Conservation (phyloP, 176 grass and related monocot species). For the Rhynchospora breviuscula region DNA sequence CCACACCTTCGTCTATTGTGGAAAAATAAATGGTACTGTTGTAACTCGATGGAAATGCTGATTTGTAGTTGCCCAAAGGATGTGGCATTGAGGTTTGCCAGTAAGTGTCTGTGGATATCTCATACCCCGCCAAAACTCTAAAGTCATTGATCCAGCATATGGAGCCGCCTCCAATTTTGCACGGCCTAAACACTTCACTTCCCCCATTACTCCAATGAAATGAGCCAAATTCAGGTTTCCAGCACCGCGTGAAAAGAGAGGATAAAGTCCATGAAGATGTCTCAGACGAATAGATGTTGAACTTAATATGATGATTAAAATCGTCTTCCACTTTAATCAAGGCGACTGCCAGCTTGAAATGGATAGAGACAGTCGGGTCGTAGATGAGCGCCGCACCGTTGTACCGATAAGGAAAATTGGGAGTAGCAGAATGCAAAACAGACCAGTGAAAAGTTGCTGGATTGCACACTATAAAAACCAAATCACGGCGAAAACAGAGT, state of each 20-base stretch:
- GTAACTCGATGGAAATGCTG: background rate
- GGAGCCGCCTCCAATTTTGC: background rate
- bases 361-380: background rate
- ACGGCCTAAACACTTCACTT: background rate
- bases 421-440: background rate
- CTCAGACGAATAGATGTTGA: background rate
- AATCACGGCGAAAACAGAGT: background rate
- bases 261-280: background rate
- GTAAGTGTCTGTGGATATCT: background rate
- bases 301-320: background rate
- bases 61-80: too few species aligned
- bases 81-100: background rate
- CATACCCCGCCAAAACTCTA: background rate
- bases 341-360: background rate
- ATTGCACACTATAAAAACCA: background rate
- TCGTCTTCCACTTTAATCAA: background rate
- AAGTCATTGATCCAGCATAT: background rate
- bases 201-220: background rate
- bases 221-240: background rate
- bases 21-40: background rate
- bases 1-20: background rate
- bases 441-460: background rate
- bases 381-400: background rate
- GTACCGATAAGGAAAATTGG: too few species aligned
- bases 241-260: background rate